Percentiles rank a stretch among this genome's conserved stretches.
Evolutionary conservation across 148 eudicot genomes (phyloP).

Genomic region (Beta vulgaris): DNA sequence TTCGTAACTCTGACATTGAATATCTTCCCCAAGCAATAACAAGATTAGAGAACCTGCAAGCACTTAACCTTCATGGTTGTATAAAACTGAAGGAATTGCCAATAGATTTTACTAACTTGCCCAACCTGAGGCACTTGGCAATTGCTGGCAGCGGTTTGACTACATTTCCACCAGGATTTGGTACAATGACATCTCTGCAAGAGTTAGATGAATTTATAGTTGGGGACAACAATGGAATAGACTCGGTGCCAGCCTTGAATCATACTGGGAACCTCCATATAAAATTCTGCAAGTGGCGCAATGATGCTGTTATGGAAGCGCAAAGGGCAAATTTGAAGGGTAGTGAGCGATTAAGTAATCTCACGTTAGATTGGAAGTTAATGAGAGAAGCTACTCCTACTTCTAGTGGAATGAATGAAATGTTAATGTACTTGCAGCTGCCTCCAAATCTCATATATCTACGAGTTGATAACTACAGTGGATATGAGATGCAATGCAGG

Average conservation of each 20-base stretch:
- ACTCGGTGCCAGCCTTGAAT: background rate
- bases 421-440: background rate
- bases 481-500: background rate
- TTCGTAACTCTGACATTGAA: background rate
- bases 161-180: background rate
- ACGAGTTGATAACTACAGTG: background rate
- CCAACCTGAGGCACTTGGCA: background rate
- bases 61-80: conserved; percentile 1
- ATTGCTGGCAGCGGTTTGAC: background rate
- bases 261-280: background rate
- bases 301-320: background rate
- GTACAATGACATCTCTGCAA: background rate
- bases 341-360: background rate
- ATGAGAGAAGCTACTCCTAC: background rate
- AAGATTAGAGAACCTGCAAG: conserved; percentile 8
- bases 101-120: conserved; percentile 20
- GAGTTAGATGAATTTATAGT: background rate
- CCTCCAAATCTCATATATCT: background rate
- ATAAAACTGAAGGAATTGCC: background rate
- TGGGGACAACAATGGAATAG: background rate
- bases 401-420: background rate
- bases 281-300: background rate
- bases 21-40: conserved; percentile 14
- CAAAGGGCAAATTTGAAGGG: background rate
- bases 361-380: background rate